Evolutionary conservation across 2,329 filamentous ascomycete species (phyloP).

Genomic region (Alternaria brassicae): DNA sequence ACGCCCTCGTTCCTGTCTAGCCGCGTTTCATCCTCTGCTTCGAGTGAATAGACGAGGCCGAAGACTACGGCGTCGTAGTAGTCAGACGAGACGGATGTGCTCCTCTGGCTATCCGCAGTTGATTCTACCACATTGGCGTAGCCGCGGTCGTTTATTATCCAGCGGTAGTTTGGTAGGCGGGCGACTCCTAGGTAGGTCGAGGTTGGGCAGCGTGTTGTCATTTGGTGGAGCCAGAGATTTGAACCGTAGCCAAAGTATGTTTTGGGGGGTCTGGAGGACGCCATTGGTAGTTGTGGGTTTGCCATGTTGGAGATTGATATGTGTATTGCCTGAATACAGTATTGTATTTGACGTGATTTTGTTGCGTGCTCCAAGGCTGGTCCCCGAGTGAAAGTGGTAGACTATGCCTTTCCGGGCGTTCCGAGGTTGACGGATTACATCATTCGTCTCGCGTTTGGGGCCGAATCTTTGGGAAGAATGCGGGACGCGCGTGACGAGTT

Average conservation of each 20-base stretch:
- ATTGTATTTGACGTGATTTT: background rate
- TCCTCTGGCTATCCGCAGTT: background rate
- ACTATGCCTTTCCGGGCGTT: conserved; percentile 1
- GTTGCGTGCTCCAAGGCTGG: background rate
- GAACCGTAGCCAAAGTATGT: conserved; percentile 76
- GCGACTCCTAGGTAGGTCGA: conserved; percentile 65
- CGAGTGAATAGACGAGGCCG: conserved; percentile 46
- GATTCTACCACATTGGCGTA: conserved; percentile 70
- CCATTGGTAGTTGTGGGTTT: background rate
- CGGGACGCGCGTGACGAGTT: background rate
- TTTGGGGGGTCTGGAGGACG: conserved; percentile 24
- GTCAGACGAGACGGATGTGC: background rate
- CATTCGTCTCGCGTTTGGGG: background rate
- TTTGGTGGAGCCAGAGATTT: conserved; percentile 72
- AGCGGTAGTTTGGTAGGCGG: conserved; percentile 63
- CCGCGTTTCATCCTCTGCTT: conserved; percentile 31
- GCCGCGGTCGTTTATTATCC: conserved; percentile 71
- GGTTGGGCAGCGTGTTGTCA: conserved; percentile 66
- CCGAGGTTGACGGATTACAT: conserved; percentile 5
- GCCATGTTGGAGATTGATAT: conserved; percentile 14
- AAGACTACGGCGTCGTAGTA: conserved; percentile 30
- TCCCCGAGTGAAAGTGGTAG: background rate
- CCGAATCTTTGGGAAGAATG: conserved; percentile 1
- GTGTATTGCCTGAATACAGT: background rate
- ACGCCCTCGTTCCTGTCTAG: conserved; percentile 66